Evolutionary conservation across 2,329 filamentous ascomycete species (phyloP), one percentile per base, ranked within the genome.

Genomic region (Diplodia scrobiculata): DNA sequence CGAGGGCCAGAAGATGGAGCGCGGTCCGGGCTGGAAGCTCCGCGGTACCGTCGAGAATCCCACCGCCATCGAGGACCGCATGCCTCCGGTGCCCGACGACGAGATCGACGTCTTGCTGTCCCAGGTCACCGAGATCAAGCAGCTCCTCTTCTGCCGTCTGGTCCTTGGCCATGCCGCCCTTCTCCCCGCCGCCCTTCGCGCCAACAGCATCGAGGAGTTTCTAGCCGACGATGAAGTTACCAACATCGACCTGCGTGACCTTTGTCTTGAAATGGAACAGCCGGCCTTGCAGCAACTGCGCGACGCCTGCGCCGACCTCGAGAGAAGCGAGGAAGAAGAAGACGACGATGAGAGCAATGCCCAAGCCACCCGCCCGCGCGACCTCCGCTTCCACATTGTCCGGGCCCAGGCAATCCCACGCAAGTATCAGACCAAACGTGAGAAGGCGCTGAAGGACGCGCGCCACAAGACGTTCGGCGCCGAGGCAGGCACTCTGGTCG

Each of bases 241-340:
- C 2, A 74, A 75, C 36, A 73, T 77, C 14, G 78, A 83, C 63
- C 69, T 84, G 4, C 74, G 81, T 68, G 81, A 83, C 68, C 68
- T 84, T 5, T 82, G 80, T 67, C 73, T 84, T 25, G 80, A 80
- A 67, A 72, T 83, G 54, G 82, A 84, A 66, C 76, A 79, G 52
- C 81, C 82, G 19, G 74, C 72, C n/a, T 74, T 83, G 2, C 81
- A 84, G 68, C 80, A 82, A 52, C 78, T 84, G 25, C 76, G 81
- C 50, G 81, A 84, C 71, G 81, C 82, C 14, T 84, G 82, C 69
- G 82, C 81, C 4, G 82, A 84, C 69, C 78, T 83, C 51, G 74
- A 77, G 17, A 76, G 81, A 14, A 75, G 74, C 13, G 77, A 80
- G 32, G 73, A 77, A 2, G 74, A 77, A 38, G 73, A 76, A 3